Percentiles rank a stretch among this genome's conserved stretches.
Evolutionary conservation across 2,329 filamentous ascomycete genomes (phyloP).

Genomic region (Claviceps purpurea): DNA sequence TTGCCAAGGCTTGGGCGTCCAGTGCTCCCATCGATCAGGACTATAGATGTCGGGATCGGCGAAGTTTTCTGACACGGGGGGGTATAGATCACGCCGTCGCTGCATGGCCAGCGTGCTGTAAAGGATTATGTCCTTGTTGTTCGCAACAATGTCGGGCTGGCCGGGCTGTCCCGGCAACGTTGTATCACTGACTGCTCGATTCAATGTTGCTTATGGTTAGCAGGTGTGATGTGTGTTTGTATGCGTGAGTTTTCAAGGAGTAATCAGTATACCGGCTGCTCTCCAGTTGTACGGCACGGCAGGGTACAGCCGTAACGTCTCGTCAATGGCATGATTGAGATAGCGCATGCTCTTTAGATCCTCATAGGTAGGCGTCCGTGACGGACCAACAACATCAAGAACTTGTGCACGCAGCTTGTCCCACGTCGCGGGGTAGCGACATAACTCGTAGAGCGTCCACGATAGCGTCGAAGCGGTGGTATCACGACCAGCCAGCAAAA

Average conservation of each 20-base stretch:
- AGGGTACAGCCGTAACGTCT: slow-evolving; percentile 66
- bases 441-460: slow-evolving; percentile 73
- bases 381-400: slow-evolving; percentile 47
- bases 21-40: slow-evolving; percentile 53
- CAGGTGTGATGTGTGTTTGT: slow-evolving; percentile 11
- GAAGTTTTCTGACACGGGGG: slow-evolving; percentile 30
- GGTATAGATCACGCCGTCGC: slow-evolving; percentile 50
- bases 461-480: slow-evolving; percentile 74
- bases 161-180: slow-evolving; percentile 55
- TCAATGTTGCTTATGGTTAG: slow-evolving; percentile 36
- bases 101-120: slow-evolving; percentile 66
- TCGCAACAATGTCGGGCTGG: slow-evolving; percentile 47
- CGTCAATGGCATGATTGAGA: slow-evolving; percentile 58
- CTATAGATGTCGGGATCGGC: slow-evolving; percentile 41
- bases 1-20: slow-evolving; percentile 54
- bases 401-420: slow-evolving; percentile 62
- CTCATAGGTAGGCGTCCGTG: slow-evolving; percentile 54
- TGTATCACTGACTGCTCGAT: slow-evolving; percentile 54
- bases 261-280: slow-evolving; percentile 5
- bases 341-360: slow-evolving; percentile 84
- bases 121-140: slow-evolving; percentile 49
- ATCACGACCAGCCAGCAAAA: slow-evolving; percentile 75
- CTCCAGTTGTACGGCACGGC: slow-evolving; percentile 64
- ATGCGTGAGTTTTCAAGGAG: neutral
- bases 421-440: slow-evolving; percentile 55